Percentiles rank a stretch among this genome's conserved stretches.
Evolutionary conservation across 768 basidiomycete species (phyloP).

Genomic region (Aureoboletus auriporus): DNA sequence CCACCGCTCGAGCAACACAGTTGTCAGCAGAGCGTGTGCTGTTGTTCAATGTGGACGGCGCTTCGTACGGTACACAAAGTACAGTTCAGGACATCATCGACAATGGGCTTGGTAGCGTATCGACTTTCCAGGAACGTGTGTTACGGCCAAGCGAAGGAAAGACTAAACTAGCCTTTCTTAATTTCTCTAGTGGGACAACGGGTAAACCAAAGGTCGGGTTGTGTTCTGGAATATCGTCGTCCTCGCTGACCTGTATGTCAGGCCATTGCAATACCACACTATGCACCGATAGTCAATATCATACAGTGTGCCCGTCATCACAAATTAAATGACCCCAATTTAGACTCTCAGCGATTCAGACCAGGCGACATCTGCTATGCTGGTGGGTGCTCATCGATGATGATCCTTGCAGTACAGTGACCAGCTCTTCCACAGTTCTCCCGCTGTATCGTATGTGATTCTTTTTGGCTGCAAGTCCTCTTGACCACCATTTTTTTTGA

Average conservation of each 20-base stretch:
- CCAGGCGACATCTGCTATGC: slow-evolving; percentile 59
- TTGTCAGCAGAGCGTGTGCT: slow-evolving; percentile 44
- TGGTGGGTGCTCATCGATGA: slow-evolving; percentile 36
- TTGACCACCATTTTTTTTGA: not conserved
- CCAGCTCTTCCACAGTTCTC: slow-evolving; percentile 37
- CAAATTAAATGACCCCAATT: slow-evolving; percentile 41
- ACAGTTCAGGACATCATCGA: slow-evolving; percentile 47
- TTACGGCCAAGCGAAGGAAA: slow-evolving; percentile 58
- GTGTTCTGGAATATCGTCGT: not conserved
- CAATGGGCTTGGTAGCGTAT: slow-evolving; percentile 39
- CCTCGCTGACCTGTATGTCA: slow-evolving; percentile 11
- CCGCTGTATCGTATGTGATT: slow-evolving; percentile 55
- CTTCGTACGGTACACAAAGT: slow-evolving; percentile 11
- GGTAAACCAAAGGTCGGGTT: slow-evolving; percentile 63
- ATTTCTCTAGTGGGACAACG: slow-evolving; percentile 75
- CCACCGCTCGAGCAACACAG: slow-evolving; percentile 40
- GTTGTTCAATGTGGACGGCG: slow-evolving; percentile 31
- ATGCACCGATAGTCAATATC: slow-evolving; percentile 57
- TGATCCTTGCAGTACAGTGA: not conserved
- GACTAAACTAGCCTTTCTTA: slow-evolving; percentile 66
- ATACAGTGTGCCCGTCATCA: slow-evolving; percentile 55
- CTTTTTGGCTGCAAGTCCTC: not conserved
- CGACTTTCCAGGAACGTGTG: slow-evolving; percentile 45
- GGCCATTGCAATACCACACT: slow-evolving; percentile 62
- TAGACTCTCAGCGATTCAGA: slow-evolving; percentile 49